These are phyloP conservation scores for Jamesozyma jinghongensis DNA, from an alignment of 805 yeast species.

Conservation along the genomic window DNA sequence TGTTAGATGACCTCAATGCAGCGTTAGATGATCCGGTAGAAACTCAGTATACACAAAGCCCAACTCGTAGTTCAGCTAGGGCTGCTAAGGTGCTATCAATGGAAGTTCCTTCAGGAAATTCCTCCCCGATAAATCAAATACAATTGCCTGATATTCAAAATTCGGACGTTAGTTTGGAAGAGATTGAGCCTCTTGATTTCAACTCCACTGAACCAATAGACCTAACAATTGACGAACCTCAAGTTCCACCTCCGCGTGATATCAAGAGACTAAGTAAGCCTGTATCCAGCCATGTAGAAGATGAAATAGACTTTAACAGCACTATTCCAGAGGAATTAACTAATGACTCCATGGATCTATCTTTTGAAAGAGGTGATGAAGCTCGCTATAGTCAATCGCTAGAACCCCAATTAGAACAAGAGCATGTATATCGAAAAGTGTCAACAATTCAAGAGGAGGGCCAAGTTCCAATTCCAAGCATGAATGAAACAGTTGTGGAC, in stretches of 20 bases:
- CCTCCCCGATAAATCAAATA: neutral
- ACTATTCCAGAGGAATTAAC: constrained; percentile 13
- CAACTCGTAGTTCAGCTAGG: neutral
- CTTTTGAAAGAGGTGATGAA: constrained; percentile 31
- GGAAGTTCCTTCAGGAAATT: neutral
- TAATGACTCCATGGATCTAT: constrained; percentile 20
- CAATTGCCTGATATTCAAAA: constrained; percentile 13
- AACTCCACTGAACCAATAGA: neutral
- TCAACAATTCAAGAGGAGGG: constrained; percentile 28
- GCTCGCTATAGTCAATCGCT: constrained; percentile 18
- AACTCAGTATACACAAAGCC: no score
- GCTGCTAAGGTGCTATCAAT: neutral
- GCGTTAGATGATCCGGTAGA: constrained; percentile 11
- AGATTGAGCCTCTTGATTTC: constrained; percentile 1
- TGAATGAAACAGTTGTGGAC: constrained; percentile 1
- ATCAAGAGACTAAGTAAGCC: neutral
- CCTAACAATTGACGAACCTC: neutral
- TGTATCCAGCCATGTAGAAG: no score
- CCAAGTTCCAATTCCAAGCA: constrained; percentile 1
- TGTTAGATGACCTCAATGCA: constrained; percentile 19
- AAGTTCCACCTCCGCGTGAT: neutral
- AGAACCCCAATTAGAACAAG: constrained; percentile 8
- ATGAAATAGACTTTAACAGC: constrained; percentile 6
- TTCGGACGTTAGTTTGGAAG: constrained; percentile 21
- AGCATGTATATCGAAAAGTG: constrained; percentile 23